Conservation (phyloP, 2,329 filamentous ascomycete genomes). For the Hypocrella siamensis region DNA sequence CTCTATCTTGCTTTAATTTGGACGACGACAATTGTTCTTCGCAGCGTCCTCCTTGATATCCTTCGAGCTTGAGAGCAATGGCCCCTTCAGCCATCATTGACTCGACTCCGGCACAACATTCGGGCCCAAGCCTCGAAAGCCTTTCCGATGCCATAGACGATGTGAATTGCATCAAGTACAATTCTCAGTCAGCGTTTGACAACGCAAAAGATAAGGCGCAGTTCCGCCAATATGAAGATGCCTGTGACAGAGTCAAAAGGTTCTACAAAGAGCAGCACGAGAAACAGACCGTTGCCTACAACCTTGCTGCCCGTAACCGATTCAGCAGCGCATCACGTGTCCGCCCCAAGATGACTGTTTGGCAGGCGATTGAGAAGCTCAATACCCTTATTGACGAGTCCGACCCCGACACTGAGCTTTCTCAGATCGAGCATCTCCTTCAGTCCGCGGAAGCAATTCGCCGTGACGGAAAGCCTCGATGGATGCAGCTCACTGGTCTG, state of each 20-base stretch:
- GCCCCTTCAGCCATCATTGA: constrained; percentile 11
- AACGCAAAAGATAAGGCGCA: constrained; percentile 61
- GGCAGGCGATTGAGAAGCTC: constrained; percentile 86
- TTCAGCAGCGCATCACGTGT: constrained; percentile 41
- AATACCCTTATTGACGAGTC: constrained; percentile 84
- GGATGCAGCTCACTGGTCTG: constrained; percentile 66
- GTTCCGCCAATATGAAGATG: constrained; percentile 71
- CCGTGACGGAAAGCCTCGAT: constrained; percentile 65
- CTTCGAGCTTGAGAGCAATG: constrained; percentile 6
- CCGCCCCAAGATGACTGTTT: constrained; percentile 63
- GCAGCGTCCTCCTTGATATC: too few species aligned
- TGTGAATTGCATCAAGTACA: constrained; percentile 38
- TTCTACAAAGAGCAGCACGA: constrained; percentile 65
- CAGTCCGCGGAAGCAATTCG: constrained; percentile 84
- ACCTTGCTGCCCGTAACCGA: constrained; percentile 55
- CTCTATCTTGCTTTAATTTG: too few species aligned
- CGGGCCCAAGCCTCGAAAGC: constrained; percentile 25
- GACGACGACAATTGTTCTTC: too few species aligned
- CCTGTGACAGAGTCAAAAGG: constrained; percentile 69
- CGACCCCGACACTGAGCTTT: constrained; percentile 75
- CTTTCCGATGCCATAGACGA: constrained; percentile 32
- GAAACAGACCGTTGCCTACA: constrained; percentile 70
- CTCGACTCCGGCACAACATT: constrained; percentile 4
- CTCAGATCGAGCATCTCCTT: constrained; percentile 79
- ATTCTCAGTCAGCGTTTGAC: constrained; percentile 49